A percentile compares a stretch with the other conserved stretches of the same genome.
These are phyloP conservation scores for Lonicera japonica DNA, from an alignment of 129 eudicot genomes.

Conservation along the genomic window DNA sequence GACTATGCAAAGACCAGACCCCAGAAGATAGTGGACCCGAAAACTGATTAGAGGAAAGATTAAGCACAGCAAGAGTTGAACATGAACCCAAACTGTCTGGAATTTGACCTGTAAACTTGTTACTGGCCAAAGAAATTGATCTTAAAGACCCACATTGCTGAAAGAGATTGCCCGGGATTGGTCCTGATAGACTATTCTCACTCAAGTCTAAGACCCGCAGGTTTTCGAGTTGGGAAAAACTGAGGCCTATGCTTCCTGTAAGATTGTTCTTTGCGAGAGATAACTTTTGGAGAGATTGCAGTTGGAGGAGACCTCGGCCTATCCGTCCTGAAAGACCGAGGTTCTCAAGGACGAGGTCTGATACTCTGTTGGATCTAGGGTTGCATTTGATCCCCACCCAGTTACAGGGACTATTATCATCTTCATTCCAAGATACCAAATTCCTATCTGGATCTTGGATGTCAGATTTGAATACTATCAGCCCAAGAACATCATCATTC, in stretches of 20 bases:
- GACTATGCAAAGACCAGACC: conserved; percentile 59
- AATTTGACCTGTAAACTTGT: conserved; percentile 57
- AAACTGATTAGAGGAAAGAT: conserved; percentile 66
- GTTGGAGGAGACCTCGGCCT: conserved; percentile 66
- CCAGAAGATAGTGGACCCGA: conserved; percentile 56
- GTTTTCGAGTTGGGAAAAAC: conserved; percentile 41
- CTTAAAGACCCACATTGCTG: conserved; percentile 74
- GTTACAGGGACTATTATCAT: conserved; percentile 77
- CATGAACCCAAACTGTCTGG: conserved; percentile 73
- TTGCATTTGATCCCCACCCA: conserved; percentile 74
- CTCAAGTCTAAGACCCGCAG: conserved; percentile 71
- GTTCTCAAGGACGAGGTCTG: conserved; percentile 77
- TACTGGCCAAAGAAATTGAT: conserved; percentile 53
- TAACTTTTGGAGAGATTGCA: conserved; percentile 53
- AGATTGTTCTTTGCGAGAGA: conserved; percentile 74
- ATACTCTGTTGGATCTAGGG: conserved; percentile 86
- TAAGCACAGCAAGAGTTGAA: conserved; percentile 45
- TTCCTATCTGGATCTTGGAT: conserved; percentile 69
- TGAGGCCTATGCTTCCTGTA: conserved; percentile 56
- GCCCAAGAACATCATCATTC: conserved; percentile 78
- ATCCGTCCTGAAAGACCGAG: conserved; percentile 65
- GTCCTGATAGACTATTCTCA: conserved; percentile 55
- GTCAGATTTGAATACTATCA: conserved; percentile 82
- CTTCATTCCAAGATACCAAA: conserved; percentile 78
- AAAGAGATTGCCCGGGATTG: conserved; percentile 41